Evolutionary conservation across 2,329 filamentous ascomycete genomes (phyloP).

Genomic region (Penicillium janthinellum): DNA sequence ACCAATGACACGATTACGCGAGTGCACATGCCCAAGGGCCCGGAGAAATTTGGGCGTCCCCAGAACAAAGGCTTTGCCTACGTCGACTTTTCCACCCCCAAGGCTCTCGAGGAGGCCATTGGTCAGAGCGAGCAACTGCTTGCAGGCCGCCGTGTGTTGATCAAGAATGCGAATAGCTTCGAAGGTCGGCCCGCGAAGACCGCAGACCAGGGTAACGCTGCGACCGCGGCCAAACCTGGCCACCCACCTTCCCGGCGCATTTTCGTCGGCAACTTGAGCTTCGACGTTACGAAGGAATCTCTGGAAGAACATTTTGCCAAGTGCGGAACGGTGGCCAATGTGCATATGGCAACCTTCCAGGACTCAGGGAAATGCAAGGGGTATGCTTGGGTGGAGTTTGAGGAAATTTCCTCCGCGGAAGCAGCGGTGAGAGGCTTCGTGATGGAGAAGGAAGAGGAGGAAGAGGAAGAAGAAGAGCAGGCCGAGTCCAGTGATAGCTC

Average conservation of each 20-base stretch:
- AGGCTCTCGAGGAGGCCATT: constrained; percentile 74
- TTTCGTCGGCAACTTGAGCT: constrained; percentile 88
- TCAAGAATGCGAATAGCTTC: constrained; percentile 89
- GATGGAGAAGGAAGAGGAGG: constrained; percentile 57
- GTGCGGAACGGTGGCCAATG: constrained; percentile 79
- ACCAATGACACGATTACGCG: constrained; percentile 75
- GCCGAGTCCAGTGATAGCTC: constrained; percentile 26
- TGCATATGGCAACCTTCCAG: constrained; percentile 92
- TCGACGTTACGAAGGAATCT: constrained; percentile 78
- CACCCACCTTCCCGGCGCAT: constrained; percentile 76
- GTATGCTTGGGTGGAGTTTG: constrained; percentile 92
- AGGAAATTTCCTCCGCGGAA: constrained; percentile 72
- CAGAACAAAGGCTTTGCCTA: constrained; percentile 96
- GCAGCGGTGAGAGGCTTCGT: constrained; percentile 80
- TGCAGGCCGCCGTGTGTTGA: constrained; percentile 75
- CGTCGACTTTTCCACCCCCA: constrained; percentile 76
- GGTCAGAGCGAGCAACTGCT: constrained; percentile 83
- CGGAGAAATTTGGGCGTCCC: constrained; percentile 55
- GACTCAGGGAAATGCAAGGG: constrained; percentile 98
- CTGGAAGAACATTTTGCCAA: constrained; percentile 78
- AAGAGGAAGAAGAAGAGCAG: constrained; percentile 52
- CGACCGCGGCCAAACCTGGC: constrained; percentile 38
- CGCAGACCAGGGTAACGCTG: constrained; percentile 40
- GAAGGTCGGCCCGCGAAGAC: constrained; percentile 81
- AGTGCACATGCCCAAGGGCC: constrained; percentile 71